Evolutionary conservation across 2,329 filamentous ascomycete species (phyloP).

Genomic region (Didymella pinodella): DNA sequence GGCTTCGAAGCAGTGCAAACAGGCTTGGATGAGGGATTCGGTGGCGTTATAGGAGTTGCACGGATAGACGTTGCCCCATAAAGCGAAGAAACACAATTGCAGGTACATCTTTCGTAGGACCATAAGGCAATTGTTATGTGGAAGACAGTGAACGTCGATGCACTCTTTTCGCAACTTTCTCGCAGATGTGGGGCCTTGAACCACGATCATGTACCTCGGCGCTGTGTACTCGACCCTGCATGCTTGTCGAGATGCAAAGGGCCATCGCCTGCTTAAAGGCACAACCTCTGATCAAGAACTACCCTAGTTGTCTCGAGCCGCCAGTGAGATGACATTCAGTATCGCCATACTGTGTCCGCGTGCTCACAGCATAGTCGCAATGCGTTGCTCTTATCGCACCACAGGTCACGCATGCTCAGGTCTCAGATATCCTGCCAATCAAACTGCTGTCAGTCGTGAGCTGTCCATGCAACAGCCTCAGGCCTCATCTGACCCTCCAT

Average conservation of each 20-base stretch:
- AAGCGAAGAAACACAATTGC: not conserved
- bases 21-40: conserved; percentile 16
- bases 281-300: not conserved
- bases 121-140: not conserved
- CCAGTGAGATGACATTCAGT: not conserved
- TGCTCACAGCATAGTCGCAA: conserved; percentile 18
- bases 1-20: conserved; percentile 21
- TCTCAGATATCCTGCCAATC: conserved; percentile 11
- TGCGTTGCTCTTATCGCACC: conserved; percentile 22
- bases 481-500: conserved; percentile 7
- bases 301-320: not conserved
- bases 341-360: conserved; percentile 1
- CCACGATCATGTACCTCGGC: not conserved
- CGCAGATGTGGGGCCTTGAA: not conserved
- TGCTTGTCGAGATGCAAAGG: not conserved
- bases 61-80: not conserved
- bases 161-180: not conserved
- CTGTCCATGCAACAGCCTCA: conserved; percentile 1
- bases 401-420: conserved; percentile 12
- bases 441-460: not conserved
- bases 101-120: not conserved
- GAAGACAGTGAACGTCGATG: no score
- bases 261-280: not conserved
- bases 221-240: not conserved
- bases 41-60: no score